These are phyloP conservation scores for Babesia divergens DNA, from an alignment of 169 alveolate species.

Conservation along the genomic window DNA sequence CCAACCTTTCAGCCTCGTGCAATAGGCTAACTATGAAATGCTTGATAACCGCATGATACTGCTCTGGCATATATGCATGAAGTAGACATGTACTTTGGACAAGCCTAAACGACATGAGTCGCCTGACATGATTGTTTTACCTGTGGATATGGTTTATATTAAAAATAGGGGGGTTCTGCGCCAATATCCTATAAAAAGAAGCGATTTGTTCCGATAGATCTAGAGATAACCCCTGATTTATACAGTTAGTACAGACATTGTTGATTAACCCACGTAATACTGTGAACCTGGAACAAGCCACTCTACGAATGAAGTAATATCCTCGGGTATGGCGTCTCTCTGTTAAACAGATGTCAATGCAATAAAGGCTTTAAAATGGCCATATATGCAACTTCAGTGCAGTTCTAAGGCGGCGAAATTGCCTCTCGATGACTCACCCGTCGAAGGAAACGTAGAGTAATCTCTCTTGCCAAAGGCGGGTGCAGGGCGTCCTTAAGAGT, in stretches of 20 bases:
- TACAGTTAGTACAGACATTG: not conserved
- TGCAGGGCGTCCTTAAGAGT: not conserved
- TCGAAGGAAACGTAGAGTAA: conserved; percentile 14
- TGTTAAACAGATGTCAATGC: too few relatives aligned
- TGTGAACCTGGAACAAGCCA: conserved; percentile 9
- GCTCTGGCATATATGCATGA: not conserved
- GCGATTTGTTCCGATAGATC: not conserved
- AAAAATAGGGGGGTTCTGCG: conserved; percentile 28
- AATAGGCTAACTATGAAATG: not conserved
- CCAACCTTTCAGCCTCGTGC: conserved; percentile 41
- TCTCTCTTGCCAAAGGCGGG: conserved; percentile 32
- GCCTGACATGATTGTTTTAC: not conserved
- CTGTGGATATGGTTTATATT: conserved; percentile 39
- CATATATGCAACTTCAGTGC: too few relatives aligned
- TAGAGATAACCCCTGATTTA: not conserved
- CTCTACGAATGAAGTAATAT: conserved; percentile 16
- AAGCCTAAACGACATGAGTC: not conserved
- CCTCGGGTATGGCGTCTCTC: conserved; percentile 35
- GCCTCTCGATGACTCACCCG: conserved; percentile 6
- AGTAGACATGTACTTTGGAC: conserved; percentile 20
- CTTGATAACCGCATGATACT: not conserved
- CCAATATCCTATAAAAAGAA: not conserved
- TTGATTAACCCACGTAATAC: conserved; percentile 15
- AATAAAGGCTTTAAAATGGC: too few relatives aligned
- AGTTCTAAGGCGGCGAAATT: too few relatives aligned